Percentiles rank a stretch among this genome's conserved stretches.
These are phyloP conservation scores for Hypsizygus marmoreus DNA, from an alignment of 768 basidiomycete species.

Conservation along the genomic window DNA sequence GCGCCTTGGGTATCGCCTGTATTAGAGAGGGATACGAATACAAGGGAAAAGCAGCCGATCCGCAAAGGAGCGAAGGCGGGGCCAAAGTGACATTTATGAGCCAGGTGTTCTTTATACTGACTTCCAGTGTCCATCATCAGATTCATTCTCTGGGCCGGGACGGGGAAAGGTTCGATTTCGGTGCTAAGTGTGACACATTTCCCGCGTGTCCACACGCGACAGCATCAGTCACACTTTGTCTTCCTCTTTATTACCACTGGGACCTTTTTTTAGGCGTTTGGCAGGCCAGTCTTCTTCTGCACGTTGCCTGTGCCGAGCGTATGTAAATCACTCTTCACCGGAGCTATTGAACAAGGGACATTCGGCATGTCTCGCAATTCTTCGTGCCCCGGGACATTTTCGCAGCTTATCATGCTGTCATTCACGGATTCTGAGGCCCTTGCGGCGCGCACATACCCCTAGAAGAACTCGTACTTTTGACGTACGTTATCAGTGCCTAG, in stretches of 20 bases:
- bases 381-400: too few species aligned
- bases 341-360: too few species aligned
- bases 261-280: not conserved
- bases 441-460: too few species aligned
- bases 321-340: too few species aligned
- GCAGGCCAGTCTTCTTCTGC: not conserved
- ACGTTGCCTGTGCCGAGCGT: too few species aligned
- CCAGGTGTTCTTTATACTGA: conserved; percentile 21
- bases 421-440: too few species aligned
- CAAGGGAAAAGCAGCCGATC: conserved; percentile 19
- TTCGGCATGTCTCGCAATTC: too few species aligned
- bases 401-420: too few species aligned
- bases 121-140: not conserved
- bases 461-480: conserved; percentile 6
- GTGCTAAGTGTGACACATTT: not conserved
- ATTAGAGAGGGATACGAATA: conserved; percentile 20
- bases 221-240: conserved; percentile 1
- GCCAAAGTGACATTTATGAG: conserved; percentile 19
- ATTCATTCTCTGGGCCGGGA: not conserved
- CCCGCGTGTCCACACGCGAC: not conserved
- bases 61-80: conserved; percentile 24
- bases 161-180: too few species aligned
- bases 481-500: conserved; percentile 17
- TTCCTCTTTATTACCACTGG: not conserved
- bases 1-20: not conserved